These are phyloP conservation scores for Lithohypha guttulata DNA, from an alignment of 2,329 filamentous ascomycete genomes.

Conservation along the genomic window DNA sequence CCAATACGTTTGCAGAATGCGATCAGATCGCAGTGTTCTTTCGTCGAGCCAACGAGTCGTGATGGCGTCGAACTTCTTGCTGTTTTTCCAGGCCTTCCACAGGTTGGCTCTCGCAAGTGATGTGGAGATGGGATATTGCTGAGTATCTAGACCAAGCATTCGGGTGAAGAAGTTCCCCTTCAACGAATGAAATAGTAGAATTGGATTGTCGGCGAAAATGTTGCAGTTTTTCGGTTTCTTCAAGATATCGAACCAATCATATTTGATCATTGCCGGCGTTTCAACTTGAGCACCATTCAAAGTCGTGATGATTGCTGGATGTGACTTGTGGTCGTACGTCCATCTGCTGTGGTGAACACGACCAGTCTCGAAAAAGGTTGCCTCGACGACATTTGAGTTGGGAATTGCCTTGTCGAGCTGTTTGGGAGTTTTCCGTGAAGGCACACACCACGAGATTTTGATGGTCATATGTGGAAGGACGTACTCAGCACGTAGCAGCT, in stretches of 20 bases:
- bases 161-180: conserved; percentile 27
- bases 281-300: conserved; percentile 42
- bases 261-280: conserved; percentile 45
- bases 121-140: conserved; percentile 34
- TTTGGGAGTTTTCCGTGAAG: conserved; percentile 41
- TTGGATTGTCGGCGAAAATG: conserved; percentile 42
- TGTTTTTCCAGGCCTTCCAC: conserved; percentile 42
- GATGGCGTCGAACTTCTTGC: conserved; percentile 37
- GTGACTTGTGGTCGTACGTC: conserved; percentile 40
- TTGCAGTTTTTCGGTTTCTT: conserved; percentile 33
- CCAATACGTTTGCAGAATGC: conserved; percentile 38
- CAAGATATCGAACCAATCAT: conserved; percentile 35
- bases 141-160: conserved; percentile 26
- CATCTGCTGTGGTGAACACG: conserved; percentile 44
- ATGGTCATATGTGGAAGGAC: conserved; percentile 43
- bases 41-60: conserved; percentile 43
- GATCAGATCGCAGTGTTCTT: conserved; percentile 37
- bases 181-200: conserved; percentile 37
- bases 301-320: conserved; percentile 37
- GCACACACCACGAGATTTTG: conserved; percentile 45
- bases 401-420: conserved; percentile 44
- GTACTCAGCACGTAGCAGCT: conserved; percentile 46
- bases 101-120: conserved; percentile 39
- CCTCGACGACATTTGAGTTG: conserved; percentile 44
- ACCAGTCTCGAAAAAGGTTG: conserved; percentile 43